phyloP scores from a whole-genome alignment of 805 yeast genomes.

The Zygotorulaspora chibaensis region DNA sequence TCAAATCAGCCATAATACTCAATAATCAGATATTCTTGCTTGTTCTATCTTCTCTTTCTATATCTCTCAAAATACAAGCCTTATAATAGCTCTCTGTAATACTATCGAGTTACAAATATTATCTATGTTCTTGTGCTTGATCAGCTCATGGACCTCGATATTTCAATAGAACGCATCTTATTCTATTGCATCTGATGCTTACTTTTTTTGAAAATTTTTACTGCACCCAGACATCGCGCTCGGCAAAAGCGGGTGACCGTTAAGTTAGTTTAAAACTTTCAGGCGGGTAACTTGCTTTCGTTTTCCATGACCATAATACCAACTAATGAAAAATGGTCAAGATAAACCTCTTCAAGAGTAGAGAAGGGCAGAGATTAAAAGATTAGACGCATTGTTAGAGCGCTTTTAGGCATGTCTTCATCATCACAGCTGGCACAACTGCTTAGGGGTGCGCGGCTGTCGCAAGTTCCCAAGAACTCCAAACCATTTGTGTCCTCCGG shows the following conservation, averaged over 20 bases:
- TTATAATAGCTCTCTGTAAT: background rate
- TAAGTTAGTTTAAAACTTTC: background rate
- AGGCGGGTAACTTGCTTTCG: background rate
- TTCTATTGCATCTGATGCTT: slow-evolving; percentile 3
- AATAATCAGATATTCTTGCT: background rate
- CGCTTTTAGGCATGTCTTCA: slow-evolving; percentile 1
- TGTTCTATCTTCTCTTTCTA: background rate
- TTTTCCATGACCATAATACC: background rate
- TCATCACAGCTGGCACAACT: slow-evolving; percentile 21
- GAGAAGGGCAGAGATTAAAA: background rate
- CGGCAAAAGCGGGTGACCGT: background rate
- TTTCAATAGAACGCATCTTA: background rate
- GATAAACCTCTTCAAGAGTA: background rate
- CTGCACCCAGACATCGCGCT: slow-evolving; percentile 4
- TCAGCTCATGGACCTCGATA: background rate
- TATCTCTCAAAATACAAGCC: background rate
- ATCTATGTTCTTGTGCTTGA: background rate
- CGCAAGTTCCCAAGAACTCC: slow-evolving; percentile 34
- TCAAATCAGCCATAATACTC: slow-evolving; percentile 53
- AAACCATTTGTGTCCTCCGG: slow-evolving; percentile 17
- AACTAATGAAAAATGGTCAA: background rate
- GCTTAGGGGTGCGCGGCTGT: slow-evolving; percentile 33
- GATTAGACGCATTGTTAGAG: background rate
- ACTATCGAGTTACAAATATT: background rate
- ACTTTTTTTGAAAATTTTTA: slow-evolving; percentile 10